phyloP scores from a whole-genome alignment of 345 rosid species.

The Aethionema arabicum region DNA sequence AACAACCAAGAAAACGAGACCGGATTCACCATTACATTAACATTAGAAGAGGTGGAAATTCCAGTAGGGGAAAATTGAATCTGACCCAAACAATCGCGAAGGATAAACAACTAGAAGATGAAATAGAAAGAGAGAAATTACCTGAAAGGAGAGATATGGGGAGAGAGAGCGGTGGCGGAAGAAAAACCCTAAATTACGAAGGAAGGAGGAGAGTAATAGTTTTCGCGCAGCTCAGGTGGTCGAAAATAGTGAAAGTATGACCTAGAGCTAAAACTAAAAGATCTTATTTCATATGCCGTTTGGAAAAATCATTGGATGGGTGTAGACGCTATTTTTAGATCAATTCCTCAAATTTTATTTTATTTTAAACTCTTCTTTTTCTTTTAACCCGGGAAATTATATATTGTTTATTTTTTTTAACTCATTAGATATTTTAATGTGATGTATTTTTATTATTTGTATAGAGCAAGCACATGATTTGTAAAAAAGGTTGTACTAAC shows the following conservation, averaged over 20 bases:
- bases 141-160: constrained; percentile 22
- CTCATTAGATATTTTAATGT: no score
- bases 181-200: constrained; percentile 35
- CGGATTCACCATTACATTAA: background rate
- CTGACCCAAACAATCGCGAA: background rate
- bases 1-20: background rate
- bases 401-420: no score
- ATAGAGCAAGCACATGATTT: no score
- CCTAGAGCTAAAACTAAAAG: background rate
- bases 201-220: constrained; percentile 12
- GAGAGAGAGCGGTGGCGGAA: constrained; percentile 15
- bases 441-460: no score
- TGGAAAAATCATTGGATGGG: background rate
- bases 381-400: no score
- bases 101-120: background rate
- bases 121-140: constrained; percentile 11
- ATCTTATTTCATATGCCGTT: background rate
- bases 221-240: constrained; percentile 23
- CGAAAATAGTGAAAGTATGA: background rate
- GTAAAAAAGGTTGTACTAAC: no score
- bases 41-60: constrained; percentile 19
- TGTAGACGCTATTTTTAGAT: background rate
- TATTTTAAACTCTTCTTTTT: background rate
- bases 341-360: no score
- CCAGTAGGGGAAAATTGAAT: background rate